These are phyloP conservation scores for Colletotrichum salicis DNA, from an alignment of 2,329 filamentous ascomycete species.

Conservation along the genomic window DNA sequence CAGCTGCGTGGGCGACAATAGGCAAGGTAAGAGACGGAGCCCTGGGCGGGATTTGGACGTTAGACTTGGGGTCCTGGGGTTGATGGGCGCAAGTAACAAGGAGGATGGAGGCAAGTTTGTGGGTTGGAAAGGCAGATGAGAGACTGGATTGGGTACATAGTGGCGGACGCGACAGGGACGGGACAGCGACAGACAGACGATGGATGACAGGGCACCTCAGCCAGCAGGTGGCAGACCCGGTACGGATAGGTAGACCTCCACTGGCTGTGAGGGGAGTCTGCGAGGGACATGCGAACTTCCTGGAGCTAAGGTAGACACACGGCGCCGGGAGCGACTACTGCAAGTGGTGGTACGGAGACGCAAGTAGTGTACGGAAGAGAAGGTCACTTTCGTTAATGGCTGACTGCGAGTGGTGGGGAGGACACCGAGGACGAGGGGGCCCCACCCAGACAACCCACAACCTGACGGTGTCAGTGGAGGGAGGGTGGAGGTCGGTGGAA, in stretches of 20 bases:
- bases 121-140: constrained; percentile 23
- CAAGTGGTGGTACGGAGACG: neutral
- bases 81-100: constrained; percentile 38
- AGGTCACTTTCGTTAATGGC: constrained; percentile 11
- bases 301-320: neutral
- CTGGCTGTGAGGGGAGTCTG: too few relatives aligned
- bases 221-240: too few relatives aligned
- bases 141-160: constrained; percentile 23
- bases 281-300: too few relatives aligned
- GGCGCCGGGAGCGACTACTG: neutral
- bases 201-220: too few relatives aligned
- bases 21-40: constrained; percentile 6
- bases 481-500: constrained; percentile 29
- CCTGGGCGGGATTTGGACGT: constrained; percentile 18
- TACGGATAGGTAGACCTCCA: too few relatives aligned
- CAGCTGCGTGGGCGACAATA: neutral
- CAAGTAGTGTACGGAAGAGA: constrained; percentile 1
- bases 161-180: neutral
- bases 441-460: constrained; percentile 25
- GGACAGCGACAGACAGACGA: constrained; percentile 9
- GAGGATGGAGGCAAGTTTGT: constrained; percentile 30
- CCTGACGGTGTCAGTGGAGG: constrained; percentile 31
- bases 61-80: constrained; percentile 40
- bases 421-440: constrained; percentile 9
- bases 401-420: constrained; percentile 19